These are phyloP conservation scores for Neonothopanus nambi DNA, from an alignment of 1,284 basidiomycete species.

Conservation along the genomic window DNA sequence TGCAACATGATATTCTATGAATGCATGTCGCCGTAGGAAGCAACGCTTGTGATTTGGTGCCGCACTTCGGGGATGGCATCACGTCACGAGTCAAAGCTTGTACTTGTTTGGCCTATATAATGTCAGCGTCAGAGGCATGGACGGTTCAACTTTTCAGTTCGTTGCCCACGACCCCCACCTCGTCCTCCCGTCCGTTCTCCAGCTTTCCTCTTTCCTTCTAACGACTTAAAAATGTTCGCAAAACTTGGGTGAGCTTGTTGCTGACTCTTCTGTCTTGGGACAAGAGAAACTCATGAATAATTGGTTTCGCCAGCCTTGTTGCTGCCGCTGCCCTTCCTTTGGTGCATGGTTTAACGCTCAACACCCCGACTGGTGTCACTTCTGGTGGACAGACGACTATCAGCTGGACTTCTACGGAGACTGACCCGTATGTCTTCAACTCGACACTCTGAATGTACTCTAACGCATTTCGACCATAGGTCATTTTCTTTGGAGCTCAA, in stretches of 20 bases:
- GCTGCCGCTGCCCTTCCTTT: conserved; percentile 11
- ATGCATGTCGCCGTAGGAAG: no score
- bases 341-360: not conserved
- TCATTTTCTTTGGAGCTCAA: conserved; percentile 41
- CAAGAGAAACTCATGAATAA: not conserved
- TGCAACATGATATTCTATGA: no score
- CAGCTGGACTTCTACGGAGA: conserved; percentile 2
- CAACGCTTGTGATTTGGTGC: not conserved
- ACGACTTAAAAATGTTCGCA: conserved; percentile 10
- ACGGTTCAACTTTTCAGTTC: not conserved
- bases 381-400: conserved; percentile 1
- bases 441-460: no score
- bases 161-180: not conserved
- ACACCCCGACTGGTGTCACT: conserved; percentile 8
- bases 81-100: not conserved
- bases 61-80: not conserved
- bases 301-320: conserved; percentile 2
- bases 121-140: not conserved
- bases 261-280: not conserved
- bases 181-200: not conserved
- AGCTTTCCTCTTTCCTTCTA: not conserved
- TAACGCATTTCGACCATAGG: not conserved
- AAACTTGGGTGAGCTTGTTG: conserved; percentile 4
- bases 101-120: not conserved
- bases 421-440: conserved; percentile 9